Conservation (phyloP, 1,139 yeast species). For the Kurtzmaniella quercitrusa region DNA sequence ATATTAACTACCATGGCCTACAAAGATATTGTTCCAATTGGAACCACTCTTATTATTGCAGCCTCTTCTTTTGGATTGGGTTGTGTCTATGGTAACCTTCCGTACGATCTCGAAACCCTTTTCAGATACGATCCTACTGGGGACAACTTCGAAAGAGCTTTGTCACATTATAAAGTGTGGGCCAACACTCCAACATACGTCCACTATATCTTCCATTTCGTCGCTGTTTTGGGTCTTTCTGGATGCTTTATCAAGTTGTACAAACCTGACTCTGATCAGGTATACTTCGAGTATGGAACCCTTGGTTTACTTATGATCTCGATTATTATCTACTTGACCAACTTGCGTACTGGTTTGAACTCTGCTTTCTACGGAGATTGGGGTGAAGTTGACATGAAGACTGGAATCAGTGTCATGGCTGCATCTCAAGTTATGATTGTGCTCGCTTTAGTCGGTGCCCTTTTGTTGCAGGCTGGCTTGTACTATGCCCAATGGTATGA, state of each 20-base stretch:
- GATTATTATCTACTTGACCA: slow-evolving; percentile 77
- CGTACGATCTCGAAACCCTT: slow-evolving; percentile 77
- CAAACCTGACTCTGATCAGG: slow-evolving; percentile 79
- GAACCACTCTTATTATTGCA: slow-evolving; percentile 41
- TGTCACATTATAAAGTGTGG: slow-evolving; percentile 73
- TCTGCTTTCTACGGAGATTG: slow-evolving; percentile 70
- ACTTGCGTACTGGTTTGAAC: slow-evolving; percentile 75
- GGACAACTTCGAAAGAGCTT: slow-evolving; percentile 55
- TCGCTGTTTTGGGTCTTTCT: slow-evolving; percentile 58
- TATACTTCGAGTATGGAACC: slow-evolving; percentile 86
- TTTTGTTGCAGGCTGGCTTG: slow-evolving; percentile 81
- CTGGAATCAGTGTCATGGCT: slow-evolving; percentile 89
- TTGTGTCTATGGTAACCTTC: slow-evolving; percentile 69
- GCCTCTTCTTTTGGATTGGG: slow-evolving; percentile 78
- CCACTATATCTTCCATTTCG: slow-evolving; percentile 57
- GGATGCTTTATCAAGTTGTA: slow-evolving; percentile 78
- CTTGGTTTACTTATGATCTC: slow-evolving; percentile 68
- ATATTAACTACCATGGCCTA: slow-evolving; percentile 22
- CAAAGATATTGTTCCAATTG: slow-evolving; percentile 48
- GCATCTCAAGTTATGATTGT: slow-evolving; percentile 82
- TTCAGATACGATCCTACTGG: slow-evolving; percentile 54
- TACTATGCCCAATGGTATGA: slow-evolving; percentile 85
- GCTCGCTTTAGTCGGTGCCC: slow-evolving; percentile 68
- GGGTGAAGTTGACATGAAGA: slow-evolving; percentile 88
- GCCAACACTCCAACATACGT: slow-evolving; percentile 58